Base-by-base conservation (phyloP, 2,329 filamentous ascomycete genomes). In the Hymenoscyphus infarciens region DNA sequence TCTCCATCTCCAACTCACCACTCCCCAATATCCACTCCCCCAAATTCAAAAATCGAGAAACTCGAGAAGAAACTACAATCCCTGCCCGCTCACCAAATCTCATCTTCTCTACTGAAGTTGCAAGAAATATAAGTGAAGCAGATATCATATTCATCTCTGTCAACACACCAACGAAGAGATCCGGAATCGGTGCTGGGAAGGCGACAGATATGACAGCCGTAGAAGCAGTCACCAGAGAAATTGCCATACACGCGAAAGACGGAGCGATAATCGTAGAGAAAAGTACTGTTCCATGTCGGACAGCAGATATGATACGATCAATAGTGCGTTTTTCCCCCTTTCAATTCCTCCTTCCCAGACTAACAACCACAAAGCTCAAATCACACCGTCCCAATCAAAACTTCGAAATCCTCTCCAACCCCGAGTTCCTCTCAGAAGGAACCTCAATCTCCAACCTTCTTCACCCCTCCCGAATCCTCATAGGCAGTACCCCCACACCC, bases 241-340 rank as follows among this genome's bases (percentile, higher is more conserved):
- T 93, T 38, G 90, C 89, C 10, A 79, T 83, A 67, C 80, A 87
- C 65, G 87, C 89, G 2, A 85, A 82, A 33, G 78, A 82, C 19
- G 87, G 87, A 56, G 85, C 88, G 61, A 90, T 93, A 61, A 85
- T 94, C 58, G 90, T 93, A 22, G 90, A 93, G 78, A 94, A 93
- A 78, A 89, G 86, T 61, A 94, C 90, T 0, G 90, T 93, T 29
- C 90, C 90, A 2, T 91, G 88, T 73, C 81, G 87, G 64, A 92
- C 90, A 5, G 88, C 89, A 1, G 82, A 90, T 68, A 82, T 86
- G 35, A 85, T 92, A 45, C 81, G 83, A 68, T 83, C 87, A 67
- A 90, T 87, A 67, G 86, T 91, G 76, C 75, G 80, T 73, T 49
- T 31, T 33, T 56, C 31, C 52, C 33, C 55, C 19, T 22, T 15